Base-by-base conservation (phyloP, 2,329 filamentous ascomycete species). In the Gremmenia infestans region DNA sequence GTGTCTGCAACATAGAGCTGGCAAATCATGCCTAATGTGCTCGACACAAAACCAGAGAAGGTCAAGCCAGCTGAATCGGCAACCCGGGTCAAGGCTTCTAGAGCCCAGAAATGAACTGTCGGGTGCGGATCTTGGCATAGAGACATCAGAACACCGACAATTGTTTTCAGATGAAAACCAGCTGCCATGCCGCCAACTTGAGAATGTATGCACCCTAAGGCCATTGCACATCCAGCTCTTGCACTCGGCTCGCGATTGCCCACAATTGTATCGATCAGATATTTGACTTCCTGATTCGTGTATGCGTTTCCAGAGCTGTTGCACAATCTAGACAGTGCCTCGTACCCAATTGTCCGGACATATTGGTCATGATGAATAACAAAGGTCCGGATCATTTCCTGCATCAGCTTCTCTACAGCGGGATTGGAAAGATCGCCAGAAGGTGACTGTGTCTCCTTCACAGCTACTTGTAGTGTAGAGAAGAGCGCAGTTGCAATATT, bases 181-280 rank as follows among this genome's bases (percentile, higher is more conserved):
- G 94, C 94, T 52, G 94, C 94, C 92, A 99, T 97, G 55, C 94
- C 93, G 55, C 94, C 95, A 36, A 99, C 89, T 70, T 96, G 91
- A 17, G 91, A 89, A 73, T 99, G 92, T 51, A 99, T 97, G 55
- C 88, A 89, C 8, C 94, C 94, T 32, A 99, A 76, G 12, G 94
- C 91, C 77, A 95, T 90, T 15, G 95, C 94, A 72, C 93, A 99
- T 11, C 94, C 94, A 46, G 95, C 92, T 70, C 94, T 85, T 39
- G 91, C 91, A 70, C 89, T 93, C 0, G 94, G 94, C 70, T 99
- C 94, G 53, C 93, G 82, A 71, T 99, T 97, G 46, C 87, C 82
- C 5, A 99, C 91, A 60, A 99, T 97, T 1, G 89, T 96, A 67
- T 99, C 93, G 45, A 97, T 87, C 9, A 99, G 79, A 68, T 87